A percentile compares a stretch with the other conserved stretches of the same genome.
These are phyloP conservation scores for Aspergillus sergii DNA, from an alignment of 2,329 filamentous ascomycete genomes.

Conservation along the genomic window DNA sequence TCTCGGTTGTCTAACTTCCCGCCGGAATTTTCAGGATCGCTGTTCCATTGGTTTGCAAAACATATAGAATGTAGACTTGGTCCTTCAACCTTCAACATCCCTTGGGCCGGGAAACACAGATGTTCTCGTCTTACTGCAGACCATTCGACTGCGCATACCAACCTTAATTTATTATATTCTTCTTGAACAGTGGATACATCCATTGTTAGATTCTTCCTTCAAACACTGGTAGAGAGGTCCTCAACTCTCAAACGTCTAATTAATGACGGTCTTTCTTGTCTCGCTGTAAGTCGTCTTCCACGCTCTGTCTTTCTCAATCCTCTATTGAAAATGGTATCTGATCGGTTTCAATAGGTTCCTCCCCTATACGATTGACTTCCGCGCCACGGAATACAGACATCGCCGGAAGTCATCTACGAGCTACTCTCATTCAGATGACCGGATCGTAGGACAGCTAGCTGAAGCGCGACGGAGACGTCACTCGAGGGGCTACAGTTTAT, in stretches of 20 bases:
- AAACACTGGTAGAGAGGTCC: not conserved
- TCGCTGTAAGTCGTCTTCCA: conserved; percentile 32
- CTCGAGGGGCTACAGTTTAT: conserved; percentile 24
- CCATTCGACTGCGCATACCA: not conserved
- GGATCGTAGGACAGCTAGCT: conserved; percentile 27
- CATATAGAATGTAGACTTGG: conserved; percentile 13
- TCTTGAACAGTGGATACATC: not conserved
- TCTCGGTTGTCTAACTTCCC: conserved; percentile 17
- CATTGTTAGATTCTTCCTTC: not conserved
- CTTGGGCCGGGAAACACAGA: conserved; percentile 12
- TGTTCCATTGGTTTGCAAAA: conserved; percentile 10
- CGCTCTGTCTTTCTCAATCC: not conserved
- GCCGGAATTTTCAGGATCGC: conserved; percentile 18
- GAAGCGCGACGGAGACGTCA: conserved; percentile 22
- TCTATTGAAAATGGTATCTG: conserved; percentile 2
- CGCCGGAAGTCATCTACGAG: conserved; percentile 28
- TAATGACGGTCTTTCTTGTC: conserved; percentile 40
- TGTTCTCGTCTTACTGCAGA: not conserved
- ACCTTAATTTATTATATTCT: not conserved
- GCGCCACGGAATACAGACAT: conserved; percentile 25
- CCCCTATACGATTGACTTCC: conserved; percentile 41
- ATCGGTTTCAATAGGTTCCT: conserved; percentile 31
- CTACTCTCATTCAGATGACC: conserved; percentile 25
- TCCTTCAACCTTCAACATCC: conserved; percentile 9
- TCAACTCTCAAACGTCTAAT: not conserved